These are phyloP conservation scores for Botryotinia calthae DNA, from an alignment of 2,329 filamentous ascomycete species.

Conservation along the genomic window DNA sequence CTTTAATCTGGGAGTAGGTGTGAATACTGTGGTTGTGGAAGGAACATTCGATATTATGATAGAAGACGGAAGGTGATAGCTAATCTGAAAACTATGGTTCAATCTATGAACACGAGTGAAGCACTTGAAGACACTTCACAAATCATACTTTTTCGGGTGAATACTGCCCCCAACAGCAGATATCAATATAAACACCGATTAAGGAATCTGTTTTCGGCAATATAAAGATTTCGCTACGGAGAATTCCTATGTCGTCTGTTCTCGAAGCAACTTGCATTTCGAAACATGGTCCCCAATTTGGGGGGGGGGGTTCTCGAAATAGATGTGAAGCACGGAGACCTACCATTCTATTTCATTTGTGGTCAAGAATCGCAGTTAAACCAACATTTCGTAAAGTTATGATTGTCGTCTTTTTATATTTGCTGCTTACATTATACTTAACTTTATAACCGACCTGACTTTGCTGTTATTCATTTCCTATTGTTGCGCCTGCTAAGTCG, in stretches of 20 bases:
- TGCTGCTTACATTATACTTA: background rate
- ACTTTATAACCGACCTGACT: rapidly evolving
- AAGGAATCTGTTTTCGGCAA: background rate
- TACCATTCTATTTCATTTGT: too few relatives aligned
- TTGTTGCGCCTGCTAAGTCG: rapidly evolving
- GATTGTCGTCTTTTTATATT: background rate
- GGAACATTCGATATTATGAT: background rate
- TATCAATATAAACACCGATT: rapidly evolving
- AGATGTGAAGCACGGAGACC: background rate
- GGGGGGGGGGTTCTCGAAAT: background rate
- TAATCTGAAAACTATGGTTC: too few relatives aligned
- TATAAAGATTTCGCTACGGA: background rate
- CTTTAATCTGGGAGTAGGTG: background rate
- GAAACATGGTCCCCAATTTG: background rate
- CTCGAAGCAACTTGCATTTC: background rate
- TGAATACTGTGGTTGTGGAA: background rate
- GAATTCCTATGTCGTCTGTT: background rate
- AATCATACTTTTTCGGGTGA: background rate
- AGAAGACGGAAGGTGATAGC: background rate
- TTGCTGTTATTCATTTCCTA: background rate
- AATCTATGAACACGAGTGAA: background rate
- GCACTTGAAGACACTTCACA: background rate
- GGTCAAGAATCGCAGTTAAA: rapidly evolving
- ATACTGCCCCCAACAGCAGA: too few relatives aligned
- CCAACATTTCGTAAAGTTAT: background rate